Evolutionary conservation across 768 basidiomycete genomes (phyloP).

Genomic region (Russula olivacea): DNA sequence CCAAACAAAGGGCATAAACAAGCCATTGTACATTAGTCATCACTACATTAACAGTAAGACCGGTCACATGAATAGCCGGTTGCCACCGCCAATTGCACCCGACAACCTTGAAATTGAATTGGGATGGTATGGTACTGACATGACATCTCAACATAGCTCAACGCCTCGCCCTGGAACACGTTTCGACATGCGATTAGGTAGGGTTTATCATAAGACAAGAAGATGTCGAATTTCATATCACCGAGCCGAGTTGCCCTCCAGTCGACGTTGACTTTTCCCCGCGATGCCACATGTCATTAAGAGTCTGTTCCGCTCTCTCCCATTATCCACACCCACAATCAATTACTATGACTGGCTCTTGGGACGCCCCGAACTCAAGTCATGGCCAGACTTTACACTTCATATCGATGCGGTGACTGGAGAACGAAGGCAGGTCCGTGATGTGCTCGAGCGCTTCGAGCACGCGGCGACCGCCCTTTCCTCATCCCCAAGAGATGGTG

Average conservation of each 20-base stretch:
- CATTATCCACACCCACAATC: conserved; percentile 11
- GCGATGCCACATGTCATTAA: conserved; percentile 9
- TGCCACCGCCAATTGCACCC: neutral
- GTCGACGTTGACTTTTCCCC: neutral
- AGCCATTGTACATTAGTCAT: too few relatives aligned
- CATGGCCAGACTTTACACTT: conserved; percentile 43
- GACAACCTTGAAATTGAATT: too few relatives aligned
- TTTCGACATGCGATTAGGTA: neutral
- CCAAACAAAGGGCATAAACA: too few relatives aligned
- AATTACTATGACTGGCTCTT: conserved; percentile 20
- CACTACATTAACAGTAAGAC: too few relatives aligned
- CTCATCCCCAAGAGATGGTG: conserved; percentile 41
- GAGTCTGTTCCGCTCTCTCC: neutral
- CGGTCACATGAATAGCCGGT: neutral
- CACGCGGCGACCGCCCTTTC: conserved; percentile 51
- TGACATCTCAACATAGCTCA: neutral
- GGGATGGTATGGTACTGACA: neutral
- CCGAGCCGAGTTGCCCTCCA: neutral
- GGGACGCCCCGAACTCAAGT: conserved; percentile 2
- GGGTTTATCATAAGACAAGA: neutral
- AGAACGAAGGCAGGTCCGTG: conserved; percentile 38
- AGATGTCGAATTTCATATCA: neutral
- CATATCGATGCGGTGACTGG: conserved; percentile 54
- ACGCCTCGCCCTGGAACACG: neutral
- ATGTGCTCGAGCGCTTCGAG: conserved; percentile 47